A percentile compares a stretch with the other conserved stretches of the same genome.
Evolutionary conservation across 257 asterid genomes (phyloP).

Genomic region (Mentha longifolia): DNA sequence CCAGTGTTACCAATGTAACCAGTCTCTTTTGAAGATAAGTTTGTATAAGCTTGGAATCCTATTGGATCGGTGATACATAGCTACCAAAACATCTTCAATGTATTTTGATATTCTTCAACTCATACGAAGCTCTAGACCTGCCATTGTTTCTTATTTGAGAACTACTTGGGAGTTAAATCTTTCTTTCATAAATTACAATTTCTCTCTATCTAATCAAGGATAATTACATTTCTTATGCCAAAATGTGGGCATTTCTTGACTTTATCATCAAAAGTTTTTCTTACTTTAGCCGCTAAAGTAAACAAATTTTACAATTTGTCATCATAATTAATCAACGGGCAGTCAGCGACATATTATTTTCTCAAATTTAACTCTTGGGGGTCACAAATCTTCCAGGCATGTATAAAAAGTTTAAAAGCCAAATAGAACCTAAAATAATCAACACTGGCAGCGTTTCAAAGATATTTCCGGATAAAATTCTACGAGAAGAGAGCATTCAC

Average conservation of each 20-base stretch:
- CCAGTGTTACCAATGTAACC: neutral
- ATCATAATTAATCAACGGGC: neutral
- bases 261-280: neutral
- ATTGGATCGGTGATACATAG: neutral
- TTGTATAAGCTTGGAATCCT: slow-evolving; percentile 2
- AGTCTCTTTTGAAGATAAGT: neutral
- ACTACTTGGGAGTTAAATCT: neutral
- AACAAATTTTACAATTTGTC: neutral
- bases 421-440: neutral
- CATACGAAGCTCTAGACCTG: neutral
- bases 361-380: neutral
- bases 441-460: neutral
- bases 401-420: neutral
- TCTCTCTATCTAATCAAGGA: neutral
- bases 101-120: neutral
- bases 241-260: neutral
- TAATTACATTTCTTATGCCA: neutral
- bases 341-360: neutral
- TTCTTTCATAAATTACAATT: neutral
- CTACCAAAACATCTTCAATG: slow-evolving; percentile 16
- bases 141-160: neutral
- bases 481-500: neutral
- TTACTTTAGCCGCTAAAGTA: neutral
- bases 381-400: neutral
- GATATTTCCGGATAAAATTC: neutral